Evolutionary conservation across 352 stramenopile genomes (phyloP).

Genomic region (Albugo laibachii): DNA sequence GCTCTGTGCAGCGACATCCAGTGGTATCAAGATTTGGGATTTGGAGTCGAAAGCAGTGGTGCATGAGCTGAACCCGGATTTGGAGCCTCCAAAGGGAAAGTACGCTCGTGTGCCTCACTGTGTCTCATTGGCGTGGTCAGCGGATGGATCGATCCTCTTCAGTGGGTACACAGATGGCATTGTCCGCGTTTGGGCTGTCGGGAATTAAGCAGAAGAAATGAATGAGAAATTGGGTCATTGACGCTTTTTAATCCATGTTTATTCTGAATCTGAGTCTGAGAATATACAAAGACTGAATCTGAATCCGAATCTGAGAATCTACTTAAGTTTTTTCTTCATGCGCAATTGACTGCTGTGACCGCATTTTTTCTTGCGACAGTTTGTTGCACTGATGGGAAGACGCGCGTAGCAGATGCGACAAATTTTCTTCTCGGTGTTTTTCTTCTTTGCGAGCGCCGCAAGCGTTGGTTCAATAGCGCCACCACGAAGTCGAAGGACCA

Average conservation of each 20-base stretch:
- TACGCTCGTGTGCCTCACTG: slow-evolving; percentile 89
- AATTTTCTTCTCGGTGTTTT: slow-evolving; percentile 99
- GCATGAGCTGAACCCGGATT: slow-evolving; percentile 89
- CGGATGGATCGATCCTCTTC: slow-evolving; percentile 96
- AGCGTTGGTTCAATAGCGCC: slow-evolving; percentile 92
- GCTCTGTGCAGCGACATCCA: slow-evolving; percentile 96
- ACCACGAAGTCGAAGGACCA: slow-evolving; percentile 89
- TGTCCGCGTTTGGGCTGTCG: slow-evolving; percentile 90
- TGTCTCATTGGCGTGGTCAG: slow-evolving; percentile 96
- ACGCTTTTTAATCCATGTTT: neutral
- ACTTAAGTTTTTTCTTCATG: slow-evolving; percentile 99
- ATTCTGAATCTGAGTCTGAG: slow-evolving; percentile 1
- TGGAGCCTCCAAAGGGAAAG: slow-evolving; percentile 82
- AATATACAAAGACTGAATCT: slow-evolving; percentile 1
- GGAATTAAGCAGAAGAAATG: slow-evolving; percentile 37
- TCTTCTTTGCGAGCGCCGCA: slow-evolving; percentile 96
- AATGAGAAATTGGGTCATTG: no score
- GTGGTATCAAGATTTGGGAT: slow-evolving; percentile 99
- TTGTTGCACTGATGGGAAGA: slow-evolving; percentile 96
- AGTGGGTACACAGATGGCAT: slow-evolving; percentile 97
- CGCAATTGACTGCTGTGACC: slow-evolving; percentile 98
- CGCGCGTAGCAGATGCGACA: slow-evolving; percentile 99
- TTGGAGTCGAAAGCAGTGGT: slow-evolving; percentile 98
- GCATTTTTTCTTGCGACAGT: slow-evolving; percentile 99
- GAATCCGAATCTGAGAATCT: slow-evolving; percentile 23